Base-by-base conservation (phyloP, 306 rosid species). In the Cucumis melo region DNA sequence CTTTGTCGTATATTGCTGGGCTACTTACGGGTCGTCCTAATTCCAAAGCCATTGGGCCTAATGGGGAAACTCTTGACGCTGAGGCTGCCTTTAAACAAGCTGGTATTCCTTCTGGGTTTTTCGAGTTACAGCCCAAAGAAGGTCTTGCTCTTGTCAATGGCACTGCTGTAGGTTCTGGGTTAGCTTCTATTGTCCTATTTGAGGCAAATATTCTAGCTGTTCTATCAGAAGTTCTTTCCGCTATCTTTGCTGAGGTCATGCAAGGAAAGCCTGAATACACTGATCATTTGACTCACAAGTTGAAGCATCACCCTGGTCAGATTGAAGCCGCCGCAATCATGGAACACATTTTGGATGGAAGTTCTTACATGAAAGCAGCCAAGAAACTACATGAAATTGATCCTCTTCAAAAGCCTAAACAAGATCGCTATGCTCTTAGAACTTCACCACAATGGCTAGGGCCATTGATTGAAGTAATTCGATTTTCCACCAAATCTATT, bases 401-500 rank as follows among this genome's bases (percentile, higher is more conserved):
- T 14, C 96, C 98, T 14, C 63, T 93, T 23, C 97, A 88, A 54
- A 93, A 93, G 80, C 98, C 98, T 0, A 93, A 91, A 76, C 96
- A 89, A 54, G 98, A 93, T 29, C 88, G 96, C 0, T 93, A 93
- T 5, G 98, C 98, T 1, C 89, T 93, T 11, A 73, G 98, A 71
- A 93, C 98, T 41, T 93, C 98, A 21, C 98, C 98, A 0, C 98
- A 93, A 64, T 93, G 98, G 98, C 89, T 93, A 5, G 98, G 98
- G 38, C 98, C 98, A 7, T 86, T 76, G 36, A 85, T 93, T 63
- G 98, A 93, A 82, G 98, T 93, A 8, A 93, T 93, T 3, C 78
- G 98, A 13, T 93, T 67, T 15, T 86, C 98, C 0, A 91, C 97
- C 5, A 93, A 89, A 21, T 91, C 98, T 0, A 91, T 91, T 12